Evolutionary conservation across 768 basidiomycete species (phyloP), one percentile per base, ranked within the genome.

Genomic region (Tylopilus balloui): DNA sequence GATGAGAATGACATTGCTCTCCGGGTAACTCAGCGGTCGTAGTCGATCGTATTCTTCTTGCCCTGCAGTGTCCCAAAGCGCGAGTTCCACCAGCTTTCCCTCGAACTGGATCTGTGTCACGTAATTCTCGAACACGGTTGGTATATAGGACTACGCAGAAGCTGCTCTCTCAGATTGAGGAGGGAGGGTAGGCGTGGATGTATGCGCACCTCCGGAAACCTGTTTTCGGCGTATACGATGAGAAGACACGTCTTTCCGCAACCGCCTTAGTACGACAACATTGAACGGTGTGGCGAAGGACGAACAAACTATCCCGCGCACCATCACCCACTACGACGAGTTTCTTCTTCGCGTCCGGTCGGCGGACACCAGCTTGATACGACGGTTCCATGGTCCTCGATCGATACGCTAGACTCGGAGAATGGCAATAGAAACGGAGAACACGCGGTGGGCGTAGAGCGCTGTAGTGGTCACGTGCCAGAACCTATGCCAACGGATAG

Each of bases 11-110:
- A 92, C 88, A 62, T 91, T 80, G 74, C 84, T 87, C 68, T 92
- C 89, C 17, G 90, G 88, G 58, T 92, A 92, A 66, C 85, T 88
- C 54, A 92, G 74, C 17, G 89, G 88, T 56, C 89, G 78, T 48
- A 93, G 77, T 54, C 88, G 79, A 67, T 94, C 92, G 69, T 96
- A 97, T 72, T 97, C 93, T 70, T 97, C 93, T 67, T 96, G 93
- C 23, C 93, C 93, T 1, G 93, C 93, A 1, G 93, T 97, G 70
- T 97, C 93, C 92, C 95, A 99, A 15, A 99, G 76, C n/a, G 96
- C 95, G 36, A 99, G 79, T 63, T 96, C 92, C 53, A 99, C 83
- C 17, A 88, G 74, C 70, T 92, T 93, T 48, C 86, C 84, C 21
- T 94, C 92, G 60, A 86, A 91, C 42, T 81, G 74, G 31, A 93